These are phyloP conservation scores for Peronospora destructor DNA, from an alignment of 352 stramenopile species.

Conservation along the genomic window DNA sequence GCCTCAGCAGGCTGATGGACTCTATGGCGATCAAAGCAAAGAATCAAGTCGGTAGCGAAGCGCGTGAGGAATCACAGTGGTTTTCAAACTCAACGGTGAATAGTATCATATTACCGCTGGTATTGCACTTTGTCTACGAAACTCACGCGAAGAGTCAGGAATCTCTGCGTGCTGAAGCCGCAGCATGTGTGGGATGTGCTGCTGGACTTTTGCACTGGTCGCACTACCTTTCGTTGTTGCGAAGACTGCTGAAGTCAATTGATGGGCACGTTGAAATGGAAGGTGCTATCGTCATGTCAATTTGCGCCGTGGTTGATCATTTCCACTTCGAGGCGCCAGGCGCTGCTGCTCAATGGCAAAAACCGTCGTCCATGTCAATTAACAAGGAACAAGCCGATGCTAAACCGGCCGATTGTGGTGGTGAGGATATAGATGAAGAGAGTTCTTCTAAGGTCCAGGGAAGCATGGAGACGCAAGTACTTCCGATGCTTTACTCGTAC, in stretches of 20 bases:
- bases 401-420: constrained; percentile 7
- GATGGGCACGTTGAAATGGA: constrained; percentile 91
- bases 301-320: constrained; percentile 93
- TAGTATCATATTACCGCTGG: constrained; percentile 92
- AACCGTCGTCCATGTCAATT: neutral
- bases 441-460: constrained; percentile 62
- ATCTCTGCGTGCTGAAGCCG: constrained; percentile 89
- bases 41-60: constrained; percentile 13
- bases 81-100: constrained; percentile 88
- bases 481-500: constrained; percentile 83
- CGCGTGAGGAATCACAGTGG: constrained; percentile 23
- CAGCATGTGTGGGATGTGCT: constrained; percentile 87
- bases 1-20: constrained; percentile 84
- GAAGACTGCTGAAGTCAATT: constrained; percentile 89
- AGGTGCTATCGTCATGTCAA: constrained; percentile 76
- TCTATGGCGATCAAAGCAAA: constrained; percentile 47
- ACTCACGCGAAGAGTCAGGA: constrained; percentile 90
- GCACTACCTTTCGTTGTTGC: constrained; percentile 92
- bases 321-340: constrained; percentile 90
- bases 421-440: constrained; percentile 19
- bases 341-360: constrained; percentile 34
- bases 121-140: constrained; percentile 95
- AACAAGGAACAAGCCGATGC: constrained; percentile 2
- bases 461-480: constrained; percentile 68
- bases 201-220: constrained; percentile 91